phyloP scores from a whole-genome alignment of 177 flowering plant species.

The Vitis hybrid region DNA sequence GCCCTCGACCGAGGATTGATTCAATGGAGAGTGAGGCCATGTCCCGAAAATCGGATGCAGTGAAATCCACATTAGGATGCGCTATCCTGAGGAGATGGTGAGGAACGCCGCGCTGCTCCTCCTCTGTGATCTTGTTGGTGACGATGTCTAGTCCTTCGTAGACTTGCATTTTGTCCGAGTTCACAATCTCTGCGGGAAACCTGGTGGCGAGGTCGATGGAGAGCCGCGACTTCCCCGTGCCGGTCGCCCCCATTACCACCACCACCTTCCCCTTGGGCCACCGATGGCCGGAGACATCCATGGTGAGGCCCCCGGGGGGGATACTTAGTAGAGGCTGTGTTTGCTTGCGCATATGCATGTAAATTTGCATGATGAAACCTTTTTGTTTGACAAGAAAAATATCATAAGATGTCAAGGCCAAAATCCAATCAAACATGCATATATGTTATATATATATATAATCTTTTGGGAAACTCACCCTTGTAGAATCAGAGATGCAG shows the following conservation, averaged over 20 bases:
- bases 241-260: conserved; percentile 54
- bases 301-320: conserved; percentile 15
- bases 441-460: too few species aligned
- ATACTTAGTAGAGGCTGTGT: conserved; percentile 10
- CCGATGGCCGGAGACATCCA: conserved; percentile 9
- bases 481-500: too few species aligned
- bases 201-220: conserved; percentile 49
- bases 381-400: too few species aligned
- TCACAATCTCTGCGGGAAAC: conserved; percentile 45
- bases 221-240: conserved; percentile 55
- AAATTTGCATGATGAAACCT: conserved; percentile 17
- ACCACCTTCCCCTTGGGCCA: conserved; percentile 41
- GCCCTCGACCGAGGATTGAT: conserved; percentile 26
- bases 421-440: too few species aligned
- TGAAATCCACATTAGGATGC: conserved; percentile 35
- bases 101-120: conserved; percentile 40
- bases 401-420: too few species aligned
- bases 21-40: conserved; percentile 24
- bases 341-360: conserved; percentile 25
- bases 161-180: conserved; percentile 58
- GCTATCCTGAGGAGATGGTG: conserved; percentile 47
- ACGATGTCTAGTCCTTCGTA: conserved; percentile 43
- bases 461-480: too few species aligned
- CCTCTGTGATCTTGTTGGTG: conserved; percentile 53
- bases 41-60: conserved; percentile 29